phyloP scores from a whole-genome alignment of 306 rosid genomes.

The Bauhinia variegata region DNA sequence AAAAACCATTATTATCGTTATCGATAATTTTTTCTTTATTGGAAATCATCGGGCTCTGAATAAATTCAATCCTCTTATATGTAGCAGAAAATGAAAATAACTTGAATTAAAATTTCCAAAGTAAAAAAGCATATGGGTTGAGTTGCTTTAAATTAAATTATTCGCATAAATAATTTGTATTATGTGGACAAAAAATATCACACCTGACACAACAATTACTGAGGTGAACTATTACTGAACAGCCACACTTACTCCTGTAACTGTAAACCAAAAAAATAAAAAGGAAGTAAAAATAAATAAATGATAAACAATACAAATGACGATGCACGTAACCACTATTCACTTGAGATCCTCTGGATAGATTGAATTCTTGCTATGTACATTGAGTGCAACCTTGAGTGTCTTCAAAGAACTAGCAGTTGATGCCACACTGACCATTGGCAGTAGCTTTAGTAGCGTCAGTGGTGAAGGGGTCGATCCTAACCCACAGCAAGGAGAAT shows the following conservation, averaged over 20 bases:
- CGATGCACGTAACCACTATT: neutral
- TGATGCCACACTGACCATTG: slow-evolving; percentile 88
- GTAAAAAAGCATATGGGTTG: slow-evolving; percentile 7
- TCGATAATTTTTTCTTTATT: too few species aligned
- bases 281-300: slow-evolving; percentile 17
- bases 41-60: too few species aligned
- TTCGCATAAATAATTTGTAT: slow-evolving; percentile 37
- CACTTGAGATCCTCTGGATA: slow-evolving; percentile 26
- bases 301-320: slow-evolving; percentile 31
- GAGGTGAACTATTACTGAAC: slow-evolving; percentile 28
- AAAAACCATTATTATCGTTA: too few species aligned
- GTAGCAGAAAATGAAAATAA: too few species aligned
- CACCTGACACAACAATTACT: neutral
- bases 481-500: slow-evolving; percentile 89
- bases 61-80: too few species aligned
- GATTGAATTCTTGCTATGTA: slow-evolving; percentile 52
- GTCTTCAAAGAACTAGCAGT: slow-evolving; percentile 71
- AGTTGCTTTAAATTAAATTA: slow-evolving; percentile 31
- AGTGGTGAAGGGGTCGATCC: slow-evolving; percentile 85
- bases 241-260: slow-evolving; percentile 22
- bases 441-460: slow-evolving; percentile 95
- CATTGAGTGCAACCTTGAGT: slow-evolving; percentile 36
- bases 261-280: neutral
- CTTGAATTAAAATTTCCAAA: too few species aligned
- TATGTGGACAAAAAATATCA: slow-evolving; percentile 29